These are phyloP conservation scores for Akebia trifoliata DNA, from an alignment of 164 flowering plant genomes.

Conservation along the genomic window DNA sequence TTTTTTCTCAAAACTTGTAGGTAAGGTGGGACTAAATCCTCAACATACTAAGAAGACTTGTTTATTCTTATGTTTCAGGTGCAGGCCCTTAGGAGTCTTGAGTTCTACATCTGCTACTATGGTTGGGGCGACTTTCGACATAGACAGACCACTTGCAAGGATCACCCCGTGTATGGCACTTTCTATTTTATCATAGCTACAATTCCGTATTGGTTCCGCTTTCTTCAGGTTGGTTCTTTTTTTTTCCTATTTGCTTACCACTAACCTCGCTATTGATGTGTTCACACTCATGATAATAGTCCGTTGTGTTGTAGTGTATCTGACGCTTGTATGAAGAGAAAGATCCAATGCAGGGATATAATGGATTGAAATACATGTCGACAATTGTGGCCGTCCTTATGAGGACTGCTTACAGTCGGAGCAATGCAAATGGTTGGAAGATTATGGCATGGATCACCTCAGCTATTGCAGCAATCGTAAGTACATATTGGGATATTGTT, in stretches of 20 bases:
- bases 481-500: constrained; percentile 71
- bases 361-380: constrained; percentile 55
- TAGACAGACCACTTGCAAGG: constrained; percentile 36
- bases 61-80: constrained; percentile 49
- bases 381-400: constrained; percentile 62
- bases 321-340: constrained; percentile 62
- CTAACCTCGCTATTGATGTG: too few species aligned
- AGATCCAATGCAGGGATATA: constrained; percentile 52
- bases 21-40: too few species aligned
- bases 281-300: background rate
- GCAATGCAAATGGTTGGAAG: constrained; percentile 39
- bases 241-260: background rate
- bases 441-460: constrained; percentile 51
- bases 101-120: constrained; percentile 74
- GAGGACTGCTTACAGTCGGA: constrained; percentile 46
- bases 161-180: constrained; percentile 18
- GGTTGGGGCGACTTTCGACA: constrained; percentile 51
- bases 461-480: constrained; percentile 37
- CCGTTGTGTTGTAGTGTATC: constrained; percentile 51
- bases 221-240: constrained; percentile 21
- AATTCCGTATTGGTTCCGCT: constrained; percentile 26
- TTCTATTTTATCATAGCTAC: constrained; percentile 30
- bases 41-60: background rate
- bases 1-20: too few species aligned
- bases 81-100: constrained; percentile 62